Base-by-base conservation (phyloP, 2,329 filamentous ascomycete genomes). In the Exserohilum turcica region DNA sequence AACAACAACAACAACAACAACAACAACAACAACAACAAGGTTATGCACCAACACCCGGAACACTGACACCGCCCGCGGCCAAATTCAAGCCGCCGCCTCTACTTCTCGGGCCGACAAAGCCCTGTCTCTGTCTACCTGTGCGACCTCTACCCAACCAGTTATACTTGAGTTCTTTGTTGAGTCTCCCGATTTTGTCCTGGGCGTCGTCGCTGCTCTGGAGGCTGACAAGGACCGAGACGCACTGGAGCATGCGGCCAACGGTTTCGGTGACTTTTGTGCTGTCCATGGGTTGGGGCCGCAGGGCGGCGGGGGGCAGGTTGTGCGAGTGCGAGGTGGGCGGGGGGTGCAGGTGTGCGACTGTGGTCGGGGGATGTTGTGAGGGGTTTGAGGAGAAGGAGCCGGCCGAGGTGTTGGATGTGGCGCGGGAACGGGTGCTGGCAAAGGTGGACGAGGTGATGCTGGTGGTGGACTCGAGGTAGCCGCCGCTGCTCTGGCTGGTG, bases 101-200 rank as follows among this genome's bases (percentile, higher is more conserved):
- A 19, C 64, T 57, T 29, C 59, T 51, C 39, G 61, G 57, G 13
- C 92, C 92, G 0, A 97, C 92, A 70, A 97, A 93, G 0, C 94
- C 94, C 60, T 91, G 85, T 47, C 94, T 80, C 74, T 97, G 95
- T 59, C 94, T 82, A 0, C 94, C 94, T 3, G 92, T 97, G 31
- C 94, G 79, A 0, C 93, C 93, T 40, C 94, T 82, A 0, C 93
- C 93, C 1, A 99, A 82, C 94, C 94, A 99, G 74, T 99, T 99
- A 66, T 97, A 86, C 77, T 97, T 99, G 56, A 99, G 79, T 64
- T 94, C 86, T 69, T 91, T 88, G 52, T 89, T 91, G 57, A 99
- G 78, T 67, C 92, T 85, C 57, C 93, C 89, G 67, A 97, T 89
- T 75, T 88, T 91, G 51, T 82, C 83, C 70, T 93, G 90, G 1